Conservation (phyloP, 2,329 filamentous ascomycete genomes). For the Aspergillus caelatus region DNA sequence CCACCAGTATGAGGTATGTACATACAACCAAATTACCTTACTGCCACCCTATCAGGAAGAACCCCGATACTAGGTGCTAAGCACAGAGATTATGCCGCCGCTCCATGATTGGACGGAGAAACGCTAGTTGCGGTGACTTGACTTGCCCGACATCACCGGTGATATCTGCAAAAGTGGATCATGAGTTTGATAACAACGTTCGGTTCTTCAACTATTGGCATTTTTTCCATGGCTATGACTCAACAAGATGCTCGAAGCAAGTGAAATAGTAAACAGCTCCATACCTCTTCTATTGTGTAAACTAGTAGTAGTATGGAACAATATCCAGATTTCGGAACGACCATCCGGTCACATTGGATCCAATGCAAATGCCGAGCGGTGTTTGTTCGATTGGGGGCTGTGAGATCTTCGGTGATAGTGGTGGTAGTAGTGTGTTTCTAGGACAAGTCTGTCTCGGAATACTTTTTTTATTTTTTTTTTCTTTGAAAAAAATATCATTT, state of each 20-base stretch:
- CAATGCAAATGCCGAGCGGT: conserved; percentile 7
- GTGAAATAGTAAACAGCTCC: neutral
- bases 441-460: neutral
- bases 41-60: neutral
- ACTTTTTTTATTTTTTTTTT: neutral
- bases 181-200: neutral
- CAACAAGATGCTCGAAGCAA: neutral
- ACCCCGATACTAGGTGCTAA: neutral
- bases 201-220: neutral
- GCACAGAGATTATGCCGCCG: neutral
- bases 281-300: neutral
- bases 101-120: neutral
- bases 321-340: neutral
- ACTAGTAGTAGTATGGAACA: neutral
- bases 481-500: too few relatives aligned
- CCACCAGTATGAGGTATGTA: neutral
- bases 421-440: neutral
- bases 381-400: conserved; percentile 1
- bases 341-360: neutral
- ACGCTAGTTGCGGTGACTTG: neutral
- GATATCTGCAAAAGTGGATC: neutral
- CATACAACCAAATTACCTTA: neutral
- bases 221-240: neutral
- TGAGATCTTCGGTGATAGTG: conserved; percentile 4
- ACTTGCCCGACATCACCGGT: neutral